A percentile compares a stretch with the other conserved stretches of the same genome.
These are phyloP conservation scores for Spathaspora sp. DNA, from an alignment of 805 yeast species.

Conservation along the genomic window DNA sequence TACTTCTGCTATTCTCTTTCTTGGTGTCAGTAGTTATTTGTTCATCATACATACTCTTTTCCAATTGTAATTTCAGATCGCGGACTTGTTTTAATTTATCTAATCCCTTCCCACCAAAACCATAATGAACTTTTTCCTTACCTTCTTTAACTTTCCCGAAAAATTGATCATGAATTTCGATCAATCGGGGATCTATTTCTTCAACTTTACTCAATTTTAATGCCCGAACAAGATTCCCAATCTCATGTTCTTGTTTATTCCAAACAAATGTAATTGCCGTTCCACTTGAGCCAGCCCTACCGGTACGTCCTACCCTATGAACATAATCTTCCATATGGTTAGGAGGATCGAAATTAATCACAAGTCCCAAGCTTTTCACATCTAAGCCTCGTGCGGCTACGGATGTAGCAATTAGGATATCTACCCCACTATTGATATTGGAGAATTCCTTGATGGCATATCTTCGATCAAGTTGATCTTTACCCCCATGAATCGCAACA, in stretches of 20 bases:
- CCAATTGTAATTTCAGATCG: conserved; percentile 45
- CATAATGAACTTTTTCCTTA: conserved; percentile 59
- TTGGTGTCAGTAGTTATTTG: not conserved
- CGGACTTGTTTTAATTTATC: conserved; percentile 69
- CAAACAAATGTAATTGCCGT: conserved; percentile 58
- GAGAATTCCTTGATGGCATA: conserved; percentile 67
- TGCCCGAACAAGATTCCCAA: conserved; percentile 68
- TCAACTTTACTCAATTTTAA: conserved; percentile 50
- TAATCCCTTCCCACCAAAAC: conserved; percentile 92
- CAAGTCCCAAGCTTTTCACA: conserved; percentile 79
- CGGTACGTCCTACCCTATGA: conserved; percentile 94
- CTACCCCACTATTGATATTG: conserved; percentile 47
- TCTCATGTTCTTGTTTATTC: conserved; percentile 56
- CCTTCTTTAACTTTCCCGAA: conserved; percentile 62
- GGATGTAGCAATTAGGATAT: conserved; percentile 83
- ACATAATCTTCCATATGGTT: conserved; percentile 92
- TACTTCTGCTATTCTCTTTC: not conserved
- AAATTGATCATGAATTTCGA: conserved; percentile 51
- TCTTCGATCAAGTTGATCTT: conserved; percentile 80
- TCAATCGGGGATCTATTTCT: conserved; percentile 50
- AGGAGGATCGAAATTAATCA: conserved; percentile 71
- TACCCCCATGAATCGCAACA: conserved; percentile 85
- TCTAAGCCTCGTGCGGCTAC: conserved; percentile 94
- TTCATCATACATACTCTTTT: conserved; percentile 38
- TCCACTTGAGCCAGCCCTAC: conserved; percentile 83